phyloP scores from a whole-genome alignment of 805 yeast genomes.

The Barnettozyma botsteinii region DNA sequence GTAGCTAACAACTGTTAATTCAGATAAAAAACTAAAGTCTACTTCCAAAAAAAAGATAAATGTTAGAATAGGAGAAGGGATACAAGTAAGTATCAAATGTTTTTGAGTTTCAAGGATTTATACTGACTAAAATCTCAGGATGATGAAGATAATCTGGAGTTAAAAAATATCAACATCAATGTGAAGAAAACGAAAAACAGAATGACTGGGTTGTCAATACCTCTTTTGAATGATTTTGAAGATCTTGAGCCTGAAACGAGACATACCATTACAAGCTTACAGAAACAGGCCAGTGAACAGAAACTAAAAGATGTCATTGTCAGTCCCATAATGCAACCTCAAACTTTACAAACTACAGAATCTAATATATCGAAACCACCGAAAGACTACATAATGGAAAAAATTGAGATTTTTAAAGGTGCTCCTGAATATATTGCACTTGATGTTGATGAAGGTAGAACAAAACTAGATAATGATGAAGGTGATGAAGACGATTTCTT shows the following conservation, averaged over 20 bases:
- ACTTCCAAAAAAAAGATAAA: constrained; percentile 1
- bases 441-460: constrained; percentile 11
- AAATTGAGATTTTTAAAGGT: background rate
- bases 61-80: background rate
- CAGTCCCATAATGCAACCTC: too few relatives aligned
- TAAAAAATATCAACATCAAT: background rate
- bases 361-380: too few relatives aligned
- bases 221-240: constrained; percentile 7
- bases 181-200: constrained; percentile 5
- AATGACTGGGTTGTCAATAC: constrained; percentile 1
- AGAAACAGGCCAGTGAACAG: background rate
- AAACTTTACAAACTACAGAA: too few relatives aligned
- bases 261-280: background rate
- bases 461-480: constrained; percentile 19
- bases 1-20: background rate
- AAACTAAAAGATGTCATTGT: background rate
- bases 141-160: constrained; percentile 1
- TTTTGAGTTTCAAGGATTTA: background rate
- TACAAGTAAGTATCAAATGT: background rate
- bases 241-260: background rate
- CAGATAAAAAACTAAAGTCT: background rate
- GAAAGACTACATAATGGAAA: background rate
- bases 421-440: constrained; percentile 2
- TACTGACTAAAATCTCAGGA: constrained; percentile 1
- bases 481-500: constrained; percentile 13